A percentile compares a stretch with the other conserved stretches of the same genome.
These are phyloP conservation scores for Globisporangium camurandrum DNA, from an alignment of 352 stramenopile species.

Conservation along the genomic window DNA sequence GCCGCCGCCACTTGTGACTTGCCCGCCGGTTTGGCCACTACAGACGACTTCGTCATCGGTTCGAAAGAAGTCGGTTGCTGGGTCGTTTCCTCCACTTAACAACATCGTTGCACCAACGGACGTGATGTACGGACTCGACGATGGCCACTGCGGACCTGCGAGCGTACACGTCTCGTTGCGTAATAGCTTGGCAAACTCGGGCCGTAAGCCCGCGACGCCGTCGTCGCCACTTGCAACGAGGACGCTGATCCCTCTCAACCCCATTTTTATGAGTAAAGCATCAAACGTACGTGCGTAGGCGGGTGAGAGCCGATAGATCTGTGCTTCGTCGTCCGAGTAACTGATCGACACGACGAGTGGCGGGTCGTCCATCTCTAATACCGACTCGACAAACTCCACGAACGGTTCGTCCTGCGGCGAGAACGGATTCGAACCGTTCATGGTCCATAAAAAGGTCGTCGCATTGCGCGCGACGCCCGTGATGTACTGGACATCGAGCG, in stretches of 20 bases:
- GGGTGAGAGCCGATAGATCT: constrained; percentile 69
- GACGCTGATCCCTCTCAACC: constrained; percentile 78
- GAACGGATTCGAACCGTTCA: constrained; percentile 82
- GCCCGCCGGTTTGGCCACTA: constrained; percentile 51
- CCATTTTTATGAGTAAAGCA: constrained; percentile 86
- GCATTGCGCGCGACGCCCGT: constrained; percentile 73
- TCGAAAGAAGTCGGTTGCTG: constrained; percentile 44
- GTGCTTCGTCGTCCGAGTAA: constrained; percentile 88
- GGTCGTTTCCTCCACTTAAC: constrained; percentile 15
- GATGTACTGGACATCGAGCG: constrained; percentile 89
- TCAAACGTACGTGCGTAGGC: constrained; percentile 80
- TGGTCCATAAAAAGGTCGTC: constrained; percentile 74
- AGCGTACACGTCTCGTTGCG: constrained; percentile 48
- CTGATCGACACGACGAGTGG: constrained; percentile 85
- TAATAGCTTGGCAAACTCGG: constrained; percentile 54
- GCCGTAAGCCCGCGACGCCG: constrained; percentile 67
- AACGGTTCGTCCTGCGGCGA: constrained; percentile 81
- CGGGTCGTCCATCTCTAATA: constrained; percentile 60
- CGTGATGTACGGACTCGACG: constrained; percentile 85
- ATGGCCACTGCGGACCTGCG: constrained; percentile 67
- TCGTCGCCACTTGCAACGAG: constrained; percentile 85
- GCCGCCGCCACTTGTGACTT: constrained; percentile 83
- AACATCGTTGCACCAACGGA: constrained; percentile 87
- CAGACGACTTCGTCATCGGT: constrained; percentile 76
- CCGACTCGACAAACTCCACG: constrained; percentile 62